These are phyloP conservation scores for Cytospora leucostoma DNA, from an alignment of 2,329 filamentous ascomycete genomes.

Conservation along the genomic window DNA sequence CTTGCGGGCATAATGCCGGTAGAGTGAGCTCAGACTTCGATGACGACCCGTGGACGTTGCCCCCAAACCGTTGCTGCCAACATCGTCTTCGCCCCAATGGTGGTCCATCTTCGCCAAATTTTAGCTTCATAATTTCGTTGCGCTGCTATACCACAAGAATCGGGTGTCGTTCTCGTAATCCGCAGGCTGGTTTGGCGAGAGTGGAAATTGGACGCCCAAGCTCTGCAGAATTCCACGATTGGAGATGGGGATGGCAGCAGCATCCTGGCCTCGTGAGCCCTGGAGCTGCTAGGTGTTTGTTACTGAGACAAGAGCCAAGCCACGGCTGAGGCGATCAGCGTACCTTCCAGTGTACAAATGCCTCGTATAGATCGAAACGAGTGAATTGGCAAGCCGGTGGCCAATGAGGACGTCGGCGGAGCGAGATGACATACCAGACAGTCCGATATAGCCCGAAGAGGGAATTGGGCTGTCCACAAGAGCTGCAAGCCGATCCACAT, in stretches of 20 bases:
- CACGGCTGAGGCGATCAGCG: constrained; percentile 28
- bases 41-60: not conserved
- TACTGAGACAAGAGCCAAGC: constrained; percentile 25
- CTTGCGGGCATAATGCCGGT: not conserved
- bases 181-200: not conserved
- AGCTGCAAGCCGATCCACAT: constrained; percentile 7
- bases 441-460: constrained; percentile 23
- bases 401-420: constrained; percentile 23
- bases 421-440: constrained; percentile 26
- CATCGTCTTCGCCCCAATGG: not conserved
- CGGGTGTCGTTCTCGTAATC: not conserved
- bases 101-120: not conserved
- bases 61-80: not conserved
- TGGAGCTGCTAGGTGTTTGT: constrained; percentile 9
- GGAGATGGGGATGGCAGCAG: not conserved
- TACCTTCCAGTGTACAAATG: constrained; percentile 24
- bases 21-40: not conserved
- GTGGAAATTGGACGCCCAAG: not conserved
- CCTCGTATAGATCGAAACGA: constrained; percentile 27
- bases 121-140: not conserved
- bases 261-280: not conserved
- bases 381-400: constrained; percentile 5
- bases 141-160: not conserved
- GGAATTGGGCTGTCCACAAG: constrained; percentile 16
- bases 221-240: not conserved